Base-by-base conservation (phyloP, 768 basidiomycete genomes). In the Kwoniella newhampshirensis region DNA sequence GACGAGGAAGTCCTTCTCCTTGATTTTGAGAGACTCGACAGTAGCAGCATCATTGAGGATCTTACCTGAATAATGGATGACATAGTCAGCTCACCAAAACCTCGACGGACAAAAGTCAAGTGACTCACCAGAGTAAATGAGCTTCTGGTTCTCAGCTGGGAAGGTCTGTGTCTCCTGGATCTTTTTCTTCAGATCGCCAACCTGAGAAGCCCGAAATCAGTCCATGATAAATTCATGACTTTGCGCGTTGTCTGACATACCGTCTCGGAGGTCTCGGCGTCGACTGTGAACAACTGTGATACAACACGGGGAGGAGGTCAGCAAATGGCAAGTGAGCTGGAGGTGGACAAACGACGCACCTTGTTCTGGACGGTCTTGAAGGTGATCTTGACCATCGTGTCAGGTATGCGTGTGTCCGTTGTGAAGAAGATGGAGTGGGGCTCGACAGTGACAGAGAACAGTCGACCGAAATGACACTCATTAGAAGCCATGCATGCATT, bases 1-100 rank as follows among this genome's bases (percentile, higher is more conserved):
- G n/a, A 99, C 96, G 59, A 98, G 80, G 80, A 99, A 99, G 77
- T 96, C 94, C 80, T 96, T 98, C 78, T 98, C 94, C 80, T 96
- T 93, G 81, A 98, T 89, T 51, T 87, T 85, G 70, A 87, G 88
- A 43, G 88, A 87, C 67, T 83, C 88, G 32, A 99, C 83, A 1
- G 87, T 87, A 80, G 92, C 93, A 57, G 85, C 84, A 75, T 99
- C 92, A 9, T 84, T 74, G 20, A 98, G 82, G 44, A 99, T 87
- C 81, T 94, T 93, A 52, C 96, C 94, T 96, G 74, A 40, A 25
- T 3, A 26, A 42, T 49, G 60, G 51, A 25, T 11, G 7, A 26
- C 26, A 17, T 15, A 32, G 21, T 56, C 42, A 50, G 47, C 37
- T 36, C 6, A 32, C 11, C 27, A 30, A 17, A 49, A 7, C 15